A percentile compares a stretch with the other conserved stretches of the same genome.
Conservation (phyloP, 306 rosid genomes). For the Delonix regia region DNA sequence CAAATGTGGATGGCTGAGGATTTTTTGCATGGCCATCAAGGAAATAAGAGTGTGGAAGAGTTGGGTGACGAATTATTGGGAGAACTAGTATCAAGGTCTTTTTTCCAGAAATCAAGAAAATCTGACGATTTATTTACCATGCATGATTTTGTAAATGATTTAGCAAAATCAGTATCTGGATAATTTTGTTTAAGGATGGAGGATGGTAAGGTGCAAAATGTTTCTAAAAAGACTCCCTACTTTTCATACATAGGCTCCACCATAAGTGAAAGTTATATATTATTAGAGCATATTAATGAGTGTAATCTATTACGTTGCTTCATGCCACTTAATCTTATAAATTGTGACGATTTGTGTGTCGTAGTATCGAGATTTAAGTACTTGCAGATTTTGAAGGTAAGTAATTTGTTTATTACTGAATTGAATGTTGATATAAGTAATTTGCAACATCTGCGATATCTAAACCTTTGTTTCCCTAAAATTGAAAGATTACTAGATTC, state of each 20-base stretch:
- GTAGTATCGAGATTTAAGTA: not conserved
- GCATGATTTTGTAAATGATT: conserved; percentile 12
- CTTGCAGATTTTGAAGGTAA: not conserved
- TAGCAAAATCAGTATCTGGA: not conserved
- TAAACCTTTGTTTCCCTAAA: not conserved
- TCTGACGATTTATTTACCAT: not conserved
- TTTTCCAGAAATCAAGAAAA: not conserved
- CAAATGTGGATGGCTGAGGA: conserved; percentile 7
- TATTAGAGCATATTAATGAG: not conserved
- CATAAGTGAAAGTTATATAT: too few species aligned
- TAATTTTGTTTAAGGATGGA: not conserved
- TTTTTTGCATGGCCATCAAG: not conserved
- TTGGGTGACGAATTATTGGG: not conserved
- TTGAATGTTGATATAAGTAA: not conserved
- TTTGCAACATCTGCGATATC: not conserved
- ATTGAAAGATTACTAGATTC: not conserved
- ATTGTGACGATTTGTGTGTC: too few species aligned
- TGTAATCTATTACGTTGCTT: not conserved
- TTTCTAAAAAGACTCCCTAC: not conserved
- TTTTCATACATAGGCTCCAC: not conserved
- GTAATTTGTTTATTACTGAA: too few species aligned
- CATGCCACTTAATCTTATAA: not conserved
- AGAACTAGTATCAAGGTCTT: not conserved
- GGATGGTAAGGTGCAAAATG: not conserved
- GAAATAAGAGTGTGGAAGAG: not conserved